Conservation (phyloP, 495 filamentous ascomycete species). For the Neurospora sublineolata region DNA sequence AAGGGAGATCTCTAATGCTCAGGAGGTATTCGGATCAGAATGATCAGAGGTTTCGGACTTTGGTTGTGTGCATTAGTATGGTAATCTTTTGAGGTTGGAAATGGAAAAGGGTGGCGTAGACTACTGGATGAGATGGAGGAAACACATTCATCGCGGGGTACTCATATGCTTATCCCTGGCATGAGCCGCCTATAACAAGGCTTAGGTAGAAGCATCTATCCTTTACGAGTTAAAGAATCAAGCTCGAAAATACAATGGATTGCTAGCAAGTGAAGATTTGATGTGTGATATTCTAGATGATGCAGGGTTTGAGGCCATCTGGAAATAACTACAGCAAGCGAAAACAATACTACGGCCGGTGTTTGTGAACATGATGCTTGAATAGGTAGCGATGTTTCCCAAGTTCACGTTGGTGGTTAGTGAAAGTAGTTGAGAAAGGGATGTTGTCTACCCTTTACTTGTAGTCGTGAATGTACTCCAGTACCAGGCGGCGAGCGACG, state of each 20-base stretch:
- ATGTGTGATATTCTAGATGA: background rate
- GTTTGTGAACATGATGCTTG: background rate
- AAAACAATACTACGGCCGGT: background rate
- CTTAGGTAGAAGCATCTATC: background rate
- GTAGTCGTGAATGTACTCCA: background rate
- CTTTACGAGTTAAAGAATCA: background rate
- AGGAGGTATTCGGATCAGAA: background rate
- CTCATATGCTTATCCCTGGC: background rate
- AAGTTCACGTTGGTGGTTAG: background rate
- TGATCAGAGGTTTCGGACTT: background rate
- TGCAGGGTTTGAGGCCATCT: background rate
- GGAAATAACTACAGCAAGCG: background rate
- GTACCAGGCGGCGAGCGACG: background rate
- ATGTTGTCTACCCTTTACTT: background rate
- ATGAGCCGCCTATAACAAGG: background rate
- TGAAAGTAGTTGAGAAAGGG: background rate
- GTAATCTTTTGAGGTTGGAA: background rate
- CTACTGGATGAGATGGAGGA: background rate
- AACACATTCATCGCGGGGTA: background rate
- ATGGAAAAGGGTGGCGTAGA: background rate
- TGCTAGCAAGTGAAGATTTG: background rate
- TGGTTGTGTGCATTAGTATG: background rate
- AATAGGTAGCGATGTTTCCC: background rate
- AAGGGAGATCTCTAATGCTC: conserved; percentile 36
- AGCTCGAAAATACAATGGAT: background rate